phyloP scores from a whole-genome alignment of 768 basidiomycete genomes.

The Lactifluus rugatus region DNA sequence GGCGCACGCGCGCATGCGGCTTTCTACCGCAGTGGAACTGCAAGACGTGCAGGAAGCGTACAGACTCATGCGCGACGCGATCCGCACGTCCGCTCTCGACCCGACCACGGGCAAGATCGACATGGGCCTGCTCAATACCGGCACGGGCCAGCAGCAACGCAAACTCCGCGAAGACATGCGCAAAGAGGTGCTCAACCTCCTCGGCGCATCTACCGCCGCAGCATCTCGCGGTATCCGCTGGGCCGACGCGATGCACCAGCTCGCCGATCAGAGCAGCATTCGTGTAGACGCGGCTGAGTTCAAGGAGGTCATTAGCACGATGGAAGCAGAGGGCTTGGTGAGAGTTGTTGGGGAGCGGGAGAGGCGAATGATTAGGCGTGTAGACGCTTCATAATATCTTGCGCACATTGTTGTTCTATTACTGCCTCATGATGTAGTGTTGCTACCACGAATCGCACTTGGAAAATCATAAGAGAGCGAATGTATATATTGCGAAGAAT shows the following conservation, averaged over 20 bases:
- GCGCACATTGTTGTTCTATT: no score
- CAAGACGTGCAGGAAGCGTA: conserved; percentile 84
- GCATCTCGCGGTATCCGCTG: conserved; percentile 62
- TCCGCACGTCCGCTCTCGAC: conserved; percentile 91
- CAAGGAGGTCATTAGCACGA: conserved; percentile 57
- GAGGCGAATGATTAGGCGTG: conserved; percentile 64
- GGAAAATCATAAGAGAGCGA: background rate
- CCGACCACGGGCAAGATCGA: conserved; percentile 96
- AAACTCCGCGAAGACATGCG: conserved; percentile 85
- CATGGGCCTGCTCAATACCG: conserved; percentile 90
- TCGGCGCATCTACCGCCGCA: conserved; percentile 38
- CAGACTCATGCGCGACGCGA: conserved; percentile 93
- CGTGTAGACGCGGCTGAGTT: conserved; percentile 77
- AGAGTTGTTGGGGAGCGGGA: conserved; percentile 86
- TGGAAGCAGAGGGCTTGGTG: conserved; percentile 81
- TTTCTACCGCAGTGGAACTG: conserved; percentile 78
- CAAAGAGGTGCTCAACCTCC: conserved; percentile 59
- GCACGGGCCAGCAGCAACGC: conserved; percentile 80
- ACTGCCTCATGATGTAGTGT: background rate
- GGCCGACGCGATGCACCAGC: conserved; percentile 66
- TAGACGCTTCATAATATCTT: conserved; percentile 33
- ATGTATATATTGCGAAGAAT: conserved; percentile 8
- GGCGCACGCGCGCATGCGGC: conserved; percentile 94
- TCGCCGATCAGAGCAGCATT: conserved; percentile 80
- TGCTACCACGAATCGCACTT: background rate